A percentile compares a stretch with the other conserved stretches of the same genome.
Conservation (phyloP, 148 eudicot species). For the Oxyria digyna region DNA sequence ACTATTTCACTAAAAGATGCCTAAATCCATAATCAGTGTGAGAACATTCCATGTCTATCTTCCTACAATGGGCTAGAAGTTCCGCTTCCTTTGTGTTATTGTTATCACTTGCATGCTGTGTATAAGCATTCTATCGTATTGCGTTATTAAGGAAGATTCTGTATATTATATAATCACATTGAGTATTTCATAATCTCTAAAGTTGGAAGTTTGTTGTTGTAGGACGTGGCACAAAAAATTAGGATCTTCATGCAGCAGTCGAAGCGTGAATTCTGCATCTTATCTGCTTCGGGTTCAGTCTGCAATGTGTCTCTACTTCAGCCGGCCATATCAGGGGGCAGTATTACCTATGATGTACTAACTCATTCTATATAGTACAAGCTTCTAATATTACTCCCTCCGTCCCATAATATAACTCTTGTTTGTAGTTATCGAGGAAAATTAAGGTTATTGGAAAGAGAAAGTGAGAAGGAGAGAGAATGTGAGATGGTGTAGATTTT, state of each 20-base stretch:
- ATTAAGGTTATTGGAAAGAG: no score
- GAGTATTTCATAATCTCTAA: neutral
- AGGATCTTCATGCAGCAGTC: constrained; percentile 65
- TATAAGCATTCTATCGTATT: neutral
- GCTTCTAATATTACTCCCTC: neutral
- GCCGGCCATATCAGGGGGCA: constrained; percentile 70
- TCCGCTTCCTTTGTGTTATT: neutral
- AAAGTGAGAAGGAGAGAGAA: no score
- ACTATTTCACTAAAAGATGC: neutral
- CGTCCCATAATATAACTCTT: no score
- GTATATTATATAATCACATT: neutral
- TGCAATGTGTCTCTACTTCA: constrained; percentile 62
- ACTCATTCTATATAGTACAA: neutral
- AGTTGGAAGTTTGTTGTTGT: neutral
- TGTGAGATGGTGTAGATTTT: no score
- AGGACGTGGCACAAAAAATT: constrained; percentile 78
- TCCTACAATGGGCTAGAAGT: neutral
- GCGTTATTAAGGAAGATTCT: neutral
- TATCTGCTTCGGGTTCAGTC: constrained; percentile 83
- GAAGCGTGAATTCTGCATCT: constrained; percentile 56
- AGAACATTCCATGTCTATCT: neutral
- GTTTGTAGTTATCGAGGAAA: no score
- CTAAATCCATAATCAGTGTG: neutral
- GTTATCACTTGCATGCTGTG: neutral
- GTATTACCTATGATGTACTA: constrained; percentile 62